Base-by-base conservation (phyloP, 371 early-diverging fungal species). In the Syncephalastrum contaminatum region DNA sequence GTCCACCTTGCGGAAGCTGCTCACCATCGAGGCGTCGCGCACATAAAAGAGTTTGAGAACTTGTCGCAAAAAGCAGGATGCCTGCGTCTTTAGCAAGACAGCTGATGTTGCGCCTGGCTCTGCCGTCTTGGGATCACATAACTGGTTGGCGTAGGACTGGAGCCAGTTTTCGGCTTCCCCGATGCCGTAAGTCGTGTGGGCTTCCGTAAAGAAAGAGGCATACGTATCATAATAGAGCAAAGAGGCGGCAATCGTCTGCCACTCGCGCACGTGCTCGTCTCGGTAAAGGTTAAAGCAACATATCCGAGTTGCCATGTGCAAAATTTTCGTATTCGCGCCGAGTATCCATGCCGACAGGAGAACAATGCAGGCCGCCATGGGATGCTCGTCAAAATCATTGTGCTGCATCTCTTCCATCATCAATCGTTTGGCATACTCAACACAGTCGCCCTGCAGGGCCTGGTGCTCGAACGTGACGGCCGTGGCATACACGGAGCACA, bases 1-100 rank as follows among this genome's bases (percentile, higher is more conserved):
- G 48, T 77, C 77, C 20, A 77, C 63, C 49, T 77, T 77, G 13
- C 66, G 55, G 6, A 65, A 58, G 21, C 27, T 22, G 16, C 16
- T 39, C 14, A 16, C 36, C 16, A 19, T 54, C 36, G 36, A 30
- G 43, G 16, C 44, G 12, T 19, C 42, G 8, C 45, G 30, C 36
- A 24, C 39, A 22, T 58, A 58, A 39, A 58, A 58, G 3, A 58
- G 43, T 30, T 15, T 39, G 51, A 51, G 40, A 14, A 58, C 58
- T 16, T 45, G 50, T n/a, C 51, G 43, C 27, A 58, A 39, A 27
- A 58, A 20, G 30, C 46, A 45, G n/a, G 45, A 27, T 21, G 51
- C 20, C 44, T 58, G 39, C 16, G 58, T 41, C 45, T 58, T 45
- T 7, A 58, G 22, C 36, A 30, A 30, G 10, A 30, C 36, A 30